Base-by-base conservation (phyloP, 495 filamentous ascomycete genomes). In the Trichodelitschia bisporula region DNA sequence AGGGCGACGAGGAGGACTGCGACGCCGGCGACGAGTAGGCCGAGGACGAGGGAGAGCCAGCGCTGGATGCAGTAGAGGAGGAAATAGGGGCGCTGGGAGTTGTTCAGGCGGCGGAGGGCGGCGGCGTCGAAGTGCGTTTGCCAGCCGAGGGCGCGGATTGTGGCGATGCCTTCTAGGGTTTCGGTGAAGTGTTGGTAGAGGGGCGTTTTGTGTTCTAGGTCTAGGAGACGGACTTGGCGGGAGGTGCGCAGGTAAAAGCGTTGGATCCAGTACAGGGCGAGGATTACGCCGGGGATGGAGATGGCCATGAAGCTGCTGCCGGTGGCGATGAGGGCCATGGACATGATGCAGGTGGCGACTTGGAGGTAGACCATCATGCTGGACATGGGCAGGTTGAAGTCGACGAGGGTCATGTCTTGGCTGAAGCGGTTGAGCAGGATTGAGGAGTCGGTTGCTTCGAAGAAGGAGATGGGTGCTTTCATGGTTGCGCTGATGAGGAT, bases 361-460 rank as follows among this genome's bases (percentile, higher is more conserved):
- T 61, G 55, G 41, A 67, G 73, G 1, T 65, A 65, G 14, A 79
- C 65, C 3, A 52, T 45, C 34, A 71, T 62, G 36, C 84, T 69
- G 36, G 74, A 66, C 14, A 54, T 44, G 33, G 68, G 72, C 40
- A 84, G 76, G 30, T 72, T 68, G 0, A 77, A 77, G 46, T 90
- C 79, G 5, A 84, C 53, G 11, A 72, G 77, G 9, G 71, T 72
- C 48, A 86, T 84, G 43, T 90, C 79, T 2, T 72, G 74, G 0
- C 76, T 84, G 32, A 90, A 51, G 12, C 79, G 63, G 45, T 90
- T 90, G 77, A 84, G 83, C 39, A 90, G 53, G n/a, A n/a, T n/a
- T n/a, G n/a, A n/a, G n/a, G n/a, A n/a, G n/a, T n/a, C n/a, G n/a
- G n/a, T n/a, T n/a, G n/a, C n/a, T n/a, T n/a, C n/a, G n/a, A n/a